Percentiles rank a stretch among this genome's conserved stretches.
These are phyloP conservation scores for Amaranthus cruentus DNA, from an alignment of 148 eudicot genomes.

Conservation along the genomic window DNA sequence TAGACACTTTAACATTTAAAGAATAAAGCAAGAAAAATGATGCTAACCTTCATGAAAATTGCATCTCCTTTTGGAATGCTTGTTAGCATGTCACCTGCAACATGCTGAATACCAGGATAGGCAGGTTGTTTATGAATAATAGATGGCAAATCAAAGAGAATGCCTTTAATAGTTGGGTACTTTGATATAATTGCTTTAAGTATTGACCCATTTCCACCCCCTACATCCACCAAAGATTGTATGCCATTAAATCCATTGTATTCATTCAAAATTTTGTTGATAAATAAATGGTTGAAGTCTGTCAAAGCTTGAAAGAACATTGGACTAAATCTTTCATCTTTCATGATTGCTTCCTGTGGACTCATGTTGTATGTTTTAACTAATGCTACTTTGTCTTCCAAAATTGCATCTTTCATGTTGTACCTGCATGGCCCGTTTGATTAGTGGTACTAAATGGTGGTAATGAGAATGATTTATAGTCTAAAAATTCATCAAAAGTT, in stretches of 20 bases:
- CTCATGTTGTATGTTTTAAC: slow-evolving; percentile 30
- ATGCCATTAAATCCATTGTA: slow-evolving; percentile 44
- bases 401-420: slow-evolving; percentile 32
- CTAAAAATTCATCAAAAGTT: too few species aligned
- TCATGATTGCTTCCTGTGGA: slow-evolving; percentile 20
- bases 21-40: too few species aligned
- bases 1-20: too few species aligned
- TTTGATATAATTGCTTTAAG: slow-evolving; percentile 30
- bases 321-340: slow-evolving; percentile 17
- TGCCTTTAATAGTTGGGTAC: slow-evolving; percentile 38
- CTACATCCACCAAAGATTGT: slow-evolving; percentile 35
- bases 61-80: slow-evolving; percentile 40
- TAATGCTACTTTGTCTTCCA: slow-evolving; percentile 34
- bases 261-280: slow-evolving; percentile 25
- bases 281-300: slow-evolving; percentile 10
- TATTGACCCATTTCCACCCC: slow-evolving; percentile 36
- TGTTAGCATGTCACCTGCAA: slow-evolving; percentile 44
- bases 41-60: slow-evolving; percentile 36
- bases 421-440: neutral
- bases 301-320: slow-evolving; percentile 24
- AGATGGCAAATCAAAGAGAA: slow-evolving; percentile 32
- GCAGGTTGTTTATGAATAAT: slow-evolving; percentile 28
- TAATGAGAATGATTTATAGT: too few species aligned
- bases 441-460: too few species aligned
- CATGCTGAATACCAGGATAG: slow-evolving; percentile 30